Evolutionary conservation across 805 yeast species (phyloP), one percentile per base, ranked within the genome.

Genomic region (Candida sphagnicola): DNA sequence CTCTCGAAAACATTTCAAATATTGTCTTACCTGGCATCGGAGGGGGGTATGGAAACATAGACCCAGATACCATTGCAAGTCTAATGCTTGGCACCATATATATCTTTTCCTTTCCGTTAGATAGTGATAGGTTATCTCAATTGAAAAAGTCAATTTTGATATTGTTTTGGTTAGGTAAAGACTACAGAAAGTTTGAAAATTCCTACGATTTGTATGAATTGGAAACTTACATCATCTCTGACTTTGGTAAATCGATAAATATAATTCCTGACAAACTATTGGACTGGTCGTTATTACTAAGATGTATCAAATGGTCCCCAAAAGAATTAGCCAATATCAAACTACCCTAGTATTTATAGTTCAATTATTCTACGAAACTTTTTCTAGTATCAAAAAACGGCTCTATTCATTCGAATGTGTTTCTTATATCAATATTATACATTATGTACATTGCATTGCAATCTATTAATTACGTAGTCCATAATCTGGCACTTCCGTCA

Each of bases 401-500:
- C n/a, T n/a, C n/a, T n/a, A n/a, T n/a, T n/a, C n/a, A n/a, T n/a
- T n/a, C n/a, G n/a, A 21, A 10, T 10, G 6, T 21, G 24, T 21
- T 21, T 21, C 24, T n/a, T 21, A 21, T 21, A 6, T 21, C 24
- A 21, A 21, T 21, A 21, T 21, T 21, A 21, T 21, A 21, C 24
- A 21, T 21, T 21, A 10, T 21, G 10, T 21, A 21, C 24, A 21
- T 21, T 21, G 24, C 24, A 21, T 34, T 32, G 19, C 24, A 21
- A 10, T 21, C 24, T 21, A 21, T 21, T 21, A 6, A 21, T 15
- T 31, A 21, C n/a, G 96, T 86, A 18, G 99, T 93, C 99, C 99
- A 93, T 54, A 93, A 68, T 56, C 96, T 80, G 4, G 97, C 98
- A 30, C 88, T 80, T 44, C 95, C 88, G 64, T 93, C 99, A 16